A percentile compares a stretch with the other conserved stretches of the same genome.
These are phyloP conservation scores for Metschnikowia reukaufii DNA, from an alignment of 805 yeast species.

Conservation along the genomic window DNA sequence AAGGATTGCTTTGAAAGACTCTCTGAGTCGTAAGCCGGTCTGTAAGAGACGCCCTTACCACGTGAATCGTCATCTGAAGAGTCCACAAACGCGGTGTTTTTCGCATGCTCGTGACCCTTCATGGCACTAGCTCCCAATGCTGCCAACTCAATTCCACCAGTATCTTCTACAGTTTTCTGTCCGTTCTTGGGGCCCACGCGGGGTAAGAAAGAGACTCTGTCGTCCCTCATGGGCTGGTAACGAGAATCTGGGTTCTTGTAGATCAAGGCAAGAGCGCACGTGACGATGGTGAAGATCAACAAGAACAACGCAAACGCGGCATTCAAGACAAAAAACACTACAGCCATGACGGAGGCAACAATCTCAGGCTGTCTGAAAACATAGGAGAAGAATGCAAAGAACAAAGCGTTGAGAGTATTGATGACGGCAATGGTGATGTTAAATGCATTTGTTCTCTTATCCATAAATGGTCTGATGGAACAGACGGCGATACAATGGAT, in stretches of 20 bases:
- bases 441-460: slow-evolving; percentile 90
- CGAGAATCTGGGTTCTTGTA: slow-evolving; percentile 93
- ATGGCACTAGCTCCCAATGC: slow-evolving; percentile 71
- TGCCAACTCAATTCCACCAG: slow-evolving; percentile 60
- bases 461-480: slow-evolving; percentile 86
- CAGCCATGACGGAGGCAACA: slow-evolving; percentile 90
- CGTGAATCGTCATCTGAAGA: slow-evolving; percentile 30
- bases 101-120: slow-evolving; percentile 55
- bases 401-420: slow-evolving; percentile 76
- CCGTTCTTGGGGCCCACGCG: slow-evolving; percentile 43
- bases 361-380: slow-evolving; percentile 79
- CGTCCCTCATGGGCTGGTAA: slow-evolving; percentile 96
- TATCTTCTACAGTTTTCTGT: slow-evolving; percentile 24
- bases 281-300: slow-evolving; percentile 80
- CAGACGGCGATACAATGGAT: slow-evolving; percentile 64
- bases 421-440: slow-evolving; percentile 83
- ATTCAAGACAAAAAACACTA: slow-evolving; percentile 83
- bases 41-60: slow-evolving; percentile 8
- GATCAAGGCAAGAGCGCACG: slow-evolving; percentile 79
- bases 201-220: slow-evolving; percentile 92
- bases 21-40: slow-evolving; percentile 15
- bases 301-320: slow-evolving; percentile 84
- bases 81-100: slow-evolving; percentile 27
- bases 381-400: slow-evolving; percentile 86
- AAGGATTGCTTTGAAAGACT: slow-evolving; percentile 16